These are phyloP conservation scores for Chaetomium sp. DNA, from an alignment of 2,329 filamentous ascomycete genomes.

Conservation along the genomic window DNA sequence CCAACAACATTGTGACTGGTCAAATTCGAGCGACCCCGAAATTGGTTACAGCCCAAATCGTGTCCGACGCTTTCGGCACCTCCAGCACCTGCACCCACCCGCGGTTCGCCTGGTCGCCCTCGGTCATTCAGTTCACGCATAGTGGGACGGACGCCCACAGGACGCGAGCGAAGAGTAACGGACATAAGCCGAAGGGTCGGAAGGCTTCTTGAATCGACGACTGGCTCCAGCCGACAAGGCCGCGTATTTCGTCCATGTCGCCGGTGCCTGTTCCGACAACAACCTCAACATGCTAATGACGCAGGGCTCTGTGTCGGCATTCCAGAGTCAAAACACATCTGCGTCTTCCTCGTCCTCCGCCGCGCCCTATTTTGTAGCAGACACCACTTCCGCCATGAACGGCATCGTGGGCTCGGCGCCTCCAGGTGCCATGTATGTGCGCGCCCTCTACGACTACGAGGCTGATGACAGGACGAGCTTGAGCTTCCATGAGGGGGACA, in stretches of 20 bases:
- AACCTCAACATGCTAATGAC: constrained; percentile 47
- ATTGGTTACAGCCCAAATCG: background rate
- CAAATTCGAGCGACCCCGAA: background rate
- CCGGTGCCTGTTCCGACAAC: constrained; percentile 15
- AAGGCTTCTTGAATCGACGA: constrained; percentile 4
- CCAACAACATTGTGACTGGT: background rate
- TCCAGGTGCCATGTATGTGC: constrained; percentile 75
- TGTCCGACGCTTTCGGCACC: background rate
- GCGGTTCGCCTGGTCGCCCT: too few relatives aligned
- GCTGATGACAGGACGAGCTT: constrained; percentile 94
- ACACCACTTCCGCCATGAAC: constrained; percentile 44
- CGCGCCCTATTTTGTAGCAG: constrained; percentile 6
- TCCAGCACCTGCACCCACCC: background rate
- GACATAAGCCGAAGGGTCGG: background rate
- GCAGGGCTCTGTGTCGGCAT: constrained; percentile 40
- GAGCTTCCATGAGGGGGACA: constrained; percentile 93
- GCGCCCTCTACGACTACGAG: constrained; percentile 95
- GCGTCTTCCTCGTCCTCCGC: constrained; percentile 19
- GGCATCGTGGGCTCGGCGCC: constrained; percentile 54
- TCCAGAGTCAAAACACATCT: constrained; percentile 37
- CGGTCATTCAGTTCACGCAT: too few relatives aligned
- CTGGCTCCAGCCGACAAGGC: constrained; percentile 1
- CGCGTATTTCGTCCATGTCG: constrained; percentile 13
- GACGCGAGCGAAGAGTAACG: background rate
- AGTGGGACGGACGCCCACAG: background rate